Evolutionary conservation across 495 filamentous ascomycete species (phyloP), one percentile per base, ranked within the genome.

Genomic region (Neurospora sp.): DNA sequence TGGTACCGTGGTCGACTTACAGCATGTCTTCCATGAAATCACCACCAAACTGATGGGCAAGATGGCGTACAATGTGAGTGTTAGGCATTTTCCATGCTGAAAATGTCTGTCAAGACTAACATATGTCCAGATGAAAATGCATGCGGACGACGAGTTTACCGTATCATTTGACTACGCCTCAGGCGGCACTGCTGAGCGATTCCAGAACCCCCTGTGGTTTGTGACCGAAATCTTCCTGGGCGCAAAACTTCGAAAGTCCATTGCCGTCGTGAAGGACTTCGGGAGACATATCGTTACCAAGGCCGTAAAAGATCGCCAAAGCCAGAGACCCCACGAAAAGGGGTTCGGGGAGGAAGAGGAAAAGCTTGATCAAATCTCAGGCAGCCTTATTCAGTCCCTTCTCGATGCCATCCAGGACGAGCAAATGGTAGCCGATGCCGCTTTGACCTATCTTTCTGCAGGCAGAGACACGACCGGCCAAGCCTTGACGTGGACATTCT

Each of bases 401-500:
- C 79, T 90, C 17, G 85, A 87, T 44, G 80, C 84, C 16, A 85
- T 90, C 39, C 76, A 76, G 22, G 81, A 87, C 75, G 78, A 85
- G 59, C 71, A 81, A 17, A 78, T 84, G 12, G 85, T 88, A 39
- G 85, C 87, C 31, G 87, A 90, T 77, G 86, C 88, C 10, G 88
- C 87, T 4, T 79, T 90, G 35, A 90, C 88, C 69, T 90, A 88
- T 72, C 83, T 89, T 8, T 88, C 87, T 35, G 88, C 87, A 9
- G 86, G 88, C 39, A 78, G 88, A 72, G 88, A 90, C 77, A 90
- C 88, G 0, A 88, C 86, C 20, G 88, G 87, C 9, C 88, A 90
- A 75, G 87, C 87, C 1, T 78, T 90, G 9, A 89, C 87, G 8
- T 90, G 88, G 88, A 84, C 83, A 14, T 85, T 88, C 45, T 88